A percentile compares a stretch with the other conserved stretches of the same genome.
Evolutionary conservation across 192 early-diverging fungal species (phyloP).

Genomic region (Podila clonocystis): DNA sequence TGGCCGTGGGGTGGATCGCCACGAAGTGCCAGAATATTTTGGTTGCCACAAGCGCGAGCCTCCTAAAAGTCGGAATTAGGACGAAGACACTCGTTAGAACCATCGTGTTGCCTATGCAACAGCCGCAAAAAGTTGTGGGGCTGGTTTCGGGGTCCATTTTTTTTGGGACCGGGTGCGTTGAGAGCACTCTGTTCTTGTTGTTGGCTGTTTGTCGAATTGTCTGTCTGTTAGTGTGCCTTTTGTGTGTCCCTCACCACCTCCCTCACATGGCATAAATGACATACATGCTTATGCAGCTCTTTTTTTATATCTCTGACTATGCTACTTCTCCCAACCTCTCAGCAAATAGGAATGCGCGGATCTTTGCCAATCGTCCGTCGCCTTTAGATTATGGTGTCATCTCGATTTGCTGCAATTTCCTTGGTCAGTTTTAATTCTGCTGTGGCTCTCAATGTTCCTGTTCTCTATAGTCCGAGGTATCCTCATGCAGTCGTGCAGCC

Average conservation of each 20-base stretch:
- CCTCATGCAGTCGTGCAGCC: background rate
- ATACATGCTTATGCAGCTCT: background rate
- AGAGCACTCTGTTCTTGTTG: no score
- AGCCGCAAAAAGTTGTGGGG: no score
- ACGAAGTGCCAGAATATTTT: slow-evolving; percentile 95
- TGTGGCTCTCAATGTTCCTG: slow-evolving; percentile 1
- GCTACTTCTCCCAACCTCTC: background rate
- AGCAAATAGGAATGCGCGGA: slow-evolving; percentile 4
- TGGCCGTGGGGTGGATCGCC: slow-evolving; percentile 92
- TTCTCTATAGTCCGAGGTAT: background rate
- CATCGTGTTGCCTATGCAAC: background rate
- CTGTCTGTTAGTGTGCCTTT: no score
- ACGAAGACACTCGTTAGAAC: background rate
- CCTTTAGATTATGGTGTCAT: slow-evolving; percentile 4
- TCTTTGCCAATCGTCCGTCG: slow-evolving; percentile 2
- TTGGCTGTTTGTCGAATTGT: no score
- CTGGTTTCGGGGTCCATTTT: no score
- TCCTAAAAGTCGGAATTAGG: slow-evolving; percentile 40
- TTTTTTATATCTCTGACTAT: background rate
- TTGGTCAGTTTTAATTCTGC: background rate
- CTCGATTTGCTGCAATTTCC: background rate
- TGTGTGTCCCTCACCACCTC: no score
- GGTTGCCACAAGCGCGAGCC: slow-evolving; percentile 88
- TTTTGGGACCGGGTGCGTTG: no score
- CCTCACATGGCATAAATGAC: background rate